A percentile compares a stretch with the other conserved stretches of the same genome.
phyloP scores from a whole-genome alignment of 768 basidiomycete species.

The Suillus placidus region DNA sequence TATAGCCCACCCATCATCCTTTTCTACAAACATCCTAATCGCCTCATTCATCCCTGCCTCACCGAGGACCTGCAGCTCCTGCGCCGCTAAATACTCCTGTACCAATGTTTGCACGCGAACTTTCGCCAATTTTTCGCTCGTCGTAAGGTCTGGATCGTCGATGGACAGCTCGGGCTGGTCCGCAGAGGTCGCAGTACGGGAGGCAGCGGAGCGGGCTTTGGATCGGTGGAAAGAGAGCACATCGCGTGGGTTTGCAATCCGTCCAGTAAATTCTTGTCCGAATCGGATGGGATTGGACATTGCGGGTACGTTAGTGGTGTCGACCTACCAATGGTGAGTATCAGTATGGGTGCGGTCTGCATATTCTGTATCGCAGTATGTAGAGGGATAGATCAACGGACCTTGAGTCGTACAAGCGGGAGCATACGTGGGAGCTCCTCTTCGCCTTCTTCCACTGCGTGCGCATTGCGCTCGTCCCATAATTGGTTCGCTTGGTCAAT shows the following conservation, averaged over 20 bases:
- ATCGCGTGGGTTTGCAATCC: conserved; percentile 93
- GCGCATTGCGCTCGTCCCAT: conserved; percentile 76
- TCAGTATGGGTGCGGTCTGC: conserved; percentile 6
- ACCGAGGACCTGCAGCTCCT: conserved; percentile 89
- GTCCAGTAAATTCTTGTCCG: conserved; percentile 91
- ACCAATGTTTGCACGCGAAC: conserved; percentile 90
- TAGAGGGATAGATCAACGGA: conserved; percentile 25
- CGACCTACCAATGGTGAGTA: conserved; percentile 53
- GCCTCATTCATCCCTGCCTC: conserved; percentile 93
- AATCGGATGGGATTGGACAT: conserved; percentile 97
- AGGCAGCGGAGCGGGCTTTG: conserved; percentile 47
- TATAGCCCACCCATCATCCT: conserved; percentile 95
- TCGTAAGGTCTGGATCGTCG: conserved; percentile 69
- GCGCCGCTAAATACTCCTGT: conserved; percentile 87
- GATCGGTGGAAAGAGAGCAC: conserved; percentile 88
- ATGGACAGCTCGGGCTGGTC: conserved; percentile 83
- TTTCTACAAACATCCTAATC: conserved; percentile 94
- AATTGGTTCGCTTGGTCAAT: conserved; percentile 76
- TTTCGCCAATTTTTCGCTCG: conserved; percentile 74
- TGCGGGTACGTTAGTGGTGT: conserved; percentile 87
- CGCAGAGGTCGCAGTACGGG: conserved; percentile 61
- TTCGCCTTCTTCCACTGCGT: conserved; percentile 63
- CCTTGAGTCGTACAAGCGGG: conserved; percentile 86
- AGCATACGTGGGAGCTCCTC: conserved; percentile 71
- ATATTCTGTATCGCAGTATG: not conserved